Evolutionary conservation across 371 early-diverging fungal species (phyloP).

Genomic region (Smittium mucronatum): DNA sequence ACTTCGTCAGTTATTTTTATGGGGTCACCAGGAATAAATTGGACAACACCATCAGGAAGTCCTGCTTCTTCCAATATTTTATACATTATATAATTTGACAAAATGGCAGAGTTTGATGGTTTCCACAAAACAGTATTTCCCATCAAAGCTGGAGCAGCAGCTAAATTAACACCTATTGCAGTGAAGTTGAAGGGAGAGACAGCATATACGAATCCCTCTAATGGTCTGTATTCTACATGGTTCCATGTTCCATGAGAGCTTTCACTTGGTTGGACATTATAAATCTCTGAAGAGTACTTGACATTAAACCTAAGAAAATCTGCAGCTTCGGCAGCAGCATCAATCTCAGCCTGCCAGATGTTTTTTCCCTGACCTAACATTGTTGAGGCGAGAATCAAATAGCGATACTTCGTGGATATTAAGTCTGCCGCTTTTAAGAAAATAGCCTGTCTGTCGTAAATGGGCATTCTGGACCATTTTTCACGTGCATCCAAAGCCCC

Average conservation of each 20-base stretch:
- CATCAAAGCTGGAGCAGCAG: constrained; percentile 90
- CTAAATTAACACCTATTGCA: constrained; percentile 94
- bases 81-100: constrained; percentile 82
- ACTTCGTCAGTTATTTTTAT: constrained; percentile 55
- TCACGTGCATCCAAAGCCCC: constrained; percentile 75
- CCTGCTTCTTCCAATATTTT: constrained; percentile 91
- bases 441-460: constrained; percentile 88
- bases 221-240: constrained; percentile 85
- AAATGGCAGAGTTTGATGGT: constrained; percentile 77
- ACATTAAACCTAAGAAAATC: constrained; percentile 95
- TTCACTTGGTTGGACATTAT: constrained; percentile 82
- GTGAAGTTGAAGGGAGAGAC: constrained; percentile 98
- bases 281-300: constrained; percentile 88
- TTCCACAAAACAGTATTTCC: constrained; percentile 96
- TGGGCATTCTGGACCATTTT: constrained; percentile 86
- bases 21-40: constrained; percentile 90
- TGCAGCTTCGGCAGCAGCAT: constrained; percentile 81
- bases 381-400: constrained; percentile 89
- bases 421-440: constrained; percentile 96
- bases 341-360: constrained; percentile 98
- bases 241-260: constrained; percentile 87
- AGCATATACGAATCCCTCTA: constrained; percentile 94
- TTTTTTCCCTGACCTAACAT: constrained; percentile 98
- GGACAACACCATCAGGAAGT: constrained; percentile 91
- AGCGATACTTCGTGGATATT: constrained; percentile 77